Conservation (phyloP, 345 rosid species). For the Capsella bursapastoris region DNA sequence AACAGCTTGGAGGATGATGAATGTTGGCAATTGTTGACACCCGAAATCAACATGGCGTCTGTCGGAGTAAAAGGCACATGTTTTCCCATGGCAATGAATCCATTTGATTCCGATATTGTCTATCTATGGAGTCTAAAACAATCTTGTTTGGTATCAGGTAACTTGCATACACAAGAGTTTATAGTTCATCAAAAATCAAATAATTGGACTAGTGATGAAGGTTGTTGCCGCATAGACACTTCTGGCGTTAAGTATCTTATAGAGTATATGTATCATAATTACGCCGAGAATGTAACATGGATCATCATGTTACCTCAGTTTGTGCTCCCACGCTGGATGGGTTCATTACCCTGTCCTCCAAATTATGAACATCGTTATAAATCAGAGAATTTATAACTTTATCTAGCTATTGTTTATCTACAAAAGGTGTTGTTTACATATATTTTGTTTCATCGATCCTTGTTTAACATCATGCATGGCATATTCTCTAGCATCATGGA, state of each 20-base stretch:
- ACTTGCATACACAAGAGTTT: background rate
- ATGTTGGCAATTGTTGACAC: constrained; percentile 1
- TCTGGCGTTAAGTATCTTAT: background rate
- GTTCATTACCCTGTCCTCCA: background rate
- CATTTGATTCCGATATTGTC: constrained; percentile 17
- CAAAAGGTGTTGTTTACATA: background rate
- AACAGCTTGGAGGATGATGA: background rate
- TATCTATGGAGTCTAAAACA: constrained; percentile 2
- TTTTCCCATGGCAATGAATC: constrained; percentile 25
- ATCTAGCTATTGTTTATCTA: background rate
- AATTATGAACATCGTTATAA: background rate
- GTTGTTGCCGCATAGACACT: background rate
- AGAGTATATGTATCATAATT: too few species aligned
- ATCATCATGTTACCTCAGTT: background rate
- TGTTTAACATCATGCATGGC: too few species aligned
- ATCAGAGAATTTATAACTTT: too few species aligned
- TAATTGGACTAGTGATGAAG: background rate
- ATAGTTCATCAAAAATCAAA: background rate
- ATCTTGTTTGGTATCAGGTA: background rate
- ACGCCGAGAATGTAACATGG: too few species aligned
- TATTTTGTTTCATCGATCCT: too few species aligned
- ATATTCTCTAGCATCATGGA: too few species aligned
- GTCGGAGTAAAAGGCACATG: background rate
- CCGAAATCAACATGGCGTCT: background rate
- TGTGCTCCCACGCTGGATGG: background rate